phyloP scores from a whole-genome alignment of 2,329 filamentous ascomycete genomes.

The Pleoardoris graminearum region DNA sequence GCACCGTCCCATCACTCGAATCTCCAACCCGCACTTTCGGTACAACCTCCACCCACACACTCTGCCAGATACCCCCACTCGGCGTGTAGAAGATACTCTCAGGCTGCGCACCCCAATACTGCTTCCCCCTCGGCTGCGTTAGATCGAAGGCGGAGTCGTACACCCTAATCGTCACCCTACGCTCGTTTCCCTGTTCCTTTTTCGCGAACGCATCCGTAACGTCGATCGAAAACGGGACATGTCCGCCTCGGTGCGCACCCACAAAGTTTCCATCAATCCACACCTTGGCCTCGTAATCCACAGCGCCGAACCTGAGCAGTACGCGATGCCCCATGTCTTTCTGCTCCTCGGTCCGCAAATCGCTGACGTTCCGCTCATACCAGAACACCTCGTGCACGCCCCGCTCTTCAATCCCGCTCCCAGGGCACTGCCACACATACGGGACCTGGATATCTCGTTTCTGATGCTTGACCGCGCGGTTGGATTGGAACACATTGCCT shows the following conservation, averaged over 20 bases:
- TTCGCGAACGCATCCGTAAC: slow-evolving; percentile 53
- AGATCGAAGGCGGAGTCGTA: slow-evolving; percentile 67
- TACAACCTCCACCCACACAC: slow-evolving; percentile 61
- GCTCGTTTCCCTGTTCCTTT: slow-evolving; percentile 4
- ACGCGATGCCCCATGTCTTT: slow-evolving; percentile 47
- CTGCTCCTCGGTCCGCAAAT: slow-evolving; percentile 54
- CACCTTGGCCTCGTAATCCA: slow-evolving; percentile 63
- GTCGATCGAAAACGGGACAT: slow-evolving; percentile 62
- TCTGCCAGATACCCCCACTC: slow-evolving; percentile 62
- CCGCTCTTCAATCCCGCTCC: slow-evolving; percentile 64
- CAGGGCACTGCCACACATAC: slow-evolving; percentile 66
- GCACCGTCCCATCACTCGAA: slow-evolving; percentile 61
- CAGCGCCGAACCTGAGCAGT: slow-evolving; percentile 62
- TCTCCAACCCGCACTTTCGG: slow-evolving; percentile 58
- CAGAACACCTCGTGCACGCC: slow-evolving; percentile 69
- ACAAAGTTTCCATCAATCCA: slow-evolving; percentile 60
- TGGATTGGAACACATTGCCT: slow-evolving; percentile 48
- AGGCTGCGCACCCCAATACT: slow-evolving; percentile 65
- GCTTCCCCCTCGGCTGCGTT: slow-evolving; percentile 68
- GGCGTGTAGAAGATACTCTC: slow-evolving; percentile 65
- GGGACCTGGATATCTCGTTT: slow-evolving; percentile 64
- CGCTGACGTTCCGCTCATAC: slow-evolving; percentile 61
- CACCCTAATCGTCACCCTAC: slow-evolving; percentile 59
- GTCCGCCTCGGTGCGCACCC: slow-evolving; percentile 61
- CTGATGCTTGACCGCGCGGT: slow-evolving; percentile 37